These are phyloP conservation scores for Ganoderma meredithae DNA, from an alignment of 1,284 basidiomycete genomes.

Conservation along the genomic window DNA sequence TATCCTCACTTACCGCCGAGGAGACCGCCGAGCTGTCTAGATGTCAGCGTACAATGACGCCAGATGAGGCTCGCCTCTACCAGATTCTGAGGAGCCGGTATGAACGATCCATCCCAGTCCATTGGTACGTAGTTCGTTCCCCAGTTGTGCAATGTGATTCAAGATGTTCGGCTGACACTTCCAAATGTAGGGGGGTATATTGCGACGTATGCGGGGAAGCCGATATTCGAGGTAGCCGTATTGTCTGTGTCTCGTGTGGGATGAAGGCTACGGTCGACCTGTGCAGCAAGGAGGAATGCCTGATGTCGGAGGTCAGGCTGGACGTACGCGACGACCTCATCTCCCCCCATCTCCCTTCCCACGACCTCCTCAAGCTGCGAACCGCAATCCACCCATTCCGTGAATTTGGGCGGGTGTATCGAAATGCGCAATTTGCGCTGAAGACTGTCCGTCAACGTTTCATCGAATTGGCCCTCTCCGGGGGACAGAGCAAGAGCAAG, in stretches of 20 bases:
- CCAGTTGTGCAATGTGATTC: background rate
- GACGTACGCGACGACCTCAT: background rate
- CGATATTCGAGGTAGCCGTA: conserved; percentile 2
- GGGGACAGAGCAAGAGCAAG: background rate
- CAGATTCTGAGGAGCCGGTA: background rate
- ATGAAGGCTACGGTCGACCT: background rate
- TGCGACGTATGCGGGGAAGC: conserved; percentile 5
- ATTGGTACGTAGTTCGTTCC: background rate
- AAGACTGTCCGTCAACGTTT: background rate
- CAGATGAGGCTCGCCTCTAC: background rate
- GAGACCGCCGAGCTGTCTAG: conserved; percentile 6
- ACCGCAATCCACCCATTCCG: conserved; percentile 3
- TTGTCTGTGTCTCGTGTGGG: conserved; percentile 14
- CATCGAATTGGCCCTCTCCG: background rate
- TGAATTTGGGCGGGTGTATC: conserved; percentile 2
- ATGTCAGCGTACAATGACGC: conserved; percentile 8
- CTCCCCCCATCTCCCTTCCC: conserved; percentile 3
- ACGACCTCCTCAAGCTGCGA: conserved; percentile 12
- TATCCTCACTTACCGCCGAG: background rate
- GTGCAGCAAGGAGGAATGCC: conserved; percentile 13
- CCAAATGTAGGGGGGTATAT: background rate
- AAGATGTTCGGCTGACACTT: background rate
- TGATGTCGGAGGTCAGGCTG: background rate
- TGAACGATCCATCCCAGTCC: conserved; percentile 1
- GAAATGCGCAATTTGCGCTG: background rate